phyloP scores from a whole-genome alignment of 805 yeast genomes.

The Suhomyces pyralidae region DNA sequence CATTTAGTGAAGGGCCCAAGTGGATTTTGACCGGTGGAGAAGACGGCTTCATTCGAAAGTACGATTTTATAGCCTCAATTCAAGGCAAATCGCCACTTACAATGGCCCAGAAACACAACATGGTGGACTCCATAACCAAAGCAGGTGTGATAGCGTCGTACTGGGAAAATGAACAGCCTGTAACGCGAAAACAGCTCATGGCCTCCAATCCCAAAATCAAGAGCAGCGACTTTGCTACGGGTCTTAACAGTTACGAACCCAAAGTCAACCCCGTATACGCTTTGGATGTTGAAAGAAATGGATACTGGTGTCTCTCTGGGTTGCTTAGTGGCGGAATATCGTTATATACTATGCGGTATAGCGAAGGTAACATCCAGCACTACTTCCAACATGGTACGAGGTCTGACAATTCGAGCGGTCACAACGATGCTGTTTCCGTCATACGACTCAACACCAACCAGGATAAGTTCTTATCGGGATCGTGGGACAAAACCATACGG shows the following conservation, averaged over 20 bases:
- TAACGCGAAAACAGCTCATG: constrained; percentile 40
- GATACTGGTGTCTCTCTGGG: constrained; percentile 83
- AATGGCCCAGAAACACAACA: constrained; percentile 83
- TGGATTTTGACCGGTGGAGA: constrained; percentile 94
- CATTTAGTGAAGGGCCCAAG: constrained; percentile 74
- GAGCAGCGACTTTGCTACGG: constrained; percentile 32
- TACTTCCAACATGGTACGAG: constrained; percentile 50
- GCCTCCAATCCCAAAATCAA: constrained; percentile 40
- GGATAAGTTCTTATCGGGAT: constrained; percentile 67
- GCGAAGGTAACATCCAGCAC: constrained; percentile 78
- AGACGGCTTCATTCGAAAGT: constrained; percentile 90
- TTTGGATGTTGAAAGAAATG: constrained; percentile 76
- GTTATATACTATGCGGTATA: constrained; percentile 75
- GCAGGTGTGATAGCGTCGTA: constrained; percentile 82
- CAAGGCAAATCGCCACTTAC: constrained; percentile 87
- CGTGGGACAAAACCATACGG: constrained; percentile 82
- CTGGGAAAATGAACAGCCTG: constrained; percentile 96
- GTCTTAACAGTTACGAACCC: constrained; percentile 51
- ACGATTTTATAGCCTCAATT: constrained; percentile 79
- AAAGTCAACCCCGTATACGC: constrained; percentile 82
- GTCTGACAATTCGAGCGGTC: constrained; percentile 40
- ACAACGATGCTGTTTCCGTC: constrained; percentile 72
- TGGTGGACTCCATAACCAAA: constrained; percentile 79
- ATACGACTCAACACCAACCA: constrained; percentile 62
- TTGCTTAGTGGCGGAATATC: constrained; percentile 81